These are phyloP conservation scores for Aureobasidium pullulans DNA, from an alignment of 2,329 filamentous ascomycete species.

Conservation along the genomic window DNA sequence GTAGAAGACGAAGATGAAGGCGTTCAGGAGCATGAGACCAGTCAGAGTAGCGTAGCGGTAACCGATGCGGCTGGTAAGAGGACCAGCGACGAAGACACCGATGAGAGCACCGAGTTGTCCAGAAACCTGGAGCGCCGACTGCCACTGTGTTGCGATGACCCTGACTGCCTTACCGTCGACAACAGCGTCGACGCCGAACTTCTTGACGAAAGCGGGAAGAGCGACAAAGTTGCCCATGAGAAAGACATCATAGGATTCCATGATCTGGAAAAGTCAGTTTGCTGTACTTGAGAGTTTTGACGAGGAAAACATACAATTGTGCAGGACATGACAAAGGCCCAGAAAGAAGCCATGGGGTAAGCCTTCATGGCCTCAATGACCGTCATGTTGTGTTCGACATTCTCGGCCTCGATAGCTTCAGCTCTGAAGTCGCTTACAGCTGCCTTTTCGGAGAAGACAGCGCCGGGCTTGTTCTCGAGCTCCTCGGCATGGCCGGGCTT, in stretches of 20 bases:
- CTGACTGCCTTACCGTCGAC: slow-evolving; percentile 15
- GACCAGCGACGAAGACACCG: slow-evolving; percentile 53
- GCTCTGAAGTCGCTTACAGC: slow-evolving; percentile 36
- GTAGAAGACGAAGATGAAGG: slow-evolving; percentile 54
- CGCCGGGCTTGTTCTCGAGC: neutral
- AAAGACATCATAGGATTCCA: slow-evolving; percentile 59
- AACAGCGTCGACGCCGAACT: slow-evolving; percentile 39
- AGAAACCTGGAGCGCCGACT: slow-evolving; percentile 48
- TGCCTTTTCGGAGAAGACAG: neutral
- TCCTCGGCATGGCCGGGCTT: neutral
- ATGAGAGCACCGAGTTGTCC: slow-evolving; percentile 54
- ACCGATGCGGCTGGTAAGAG: slow-evolving; percentile 51
- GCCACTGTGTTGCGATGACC: slow-evolving; percentile 49
- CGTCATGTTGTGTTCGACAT: slow-evolving; percentile 44
- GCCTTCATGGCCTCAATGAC: slow-evolving; percentile 43
- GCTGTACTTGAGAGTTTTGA: slow-evolving; percentile 2
- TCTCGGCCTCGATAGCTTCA: slow-evolving; percentile 52
- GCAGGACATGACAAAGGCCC: slow-evolving; percentile 50
- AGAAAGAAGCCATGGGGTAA: slow-evolving; percentile 47
- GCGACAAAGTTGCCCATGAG: slow-evolving; percentile 54
- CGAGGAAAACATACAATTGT: slow-evolving; percentile 42
- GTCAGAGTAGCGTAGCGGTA: slow-evolving; percentile 54
- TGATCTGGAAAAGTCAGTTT: slow-evolving; percentile 42
- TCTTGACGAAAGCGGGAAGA: slow-evolving; percentile 36
- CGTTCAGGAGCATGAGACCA: slow-evolving; percentile 51